Conservation (phyloP, 2,329 filamentous ascomycete genomes). For the Aspergillus texensis region DNA sequence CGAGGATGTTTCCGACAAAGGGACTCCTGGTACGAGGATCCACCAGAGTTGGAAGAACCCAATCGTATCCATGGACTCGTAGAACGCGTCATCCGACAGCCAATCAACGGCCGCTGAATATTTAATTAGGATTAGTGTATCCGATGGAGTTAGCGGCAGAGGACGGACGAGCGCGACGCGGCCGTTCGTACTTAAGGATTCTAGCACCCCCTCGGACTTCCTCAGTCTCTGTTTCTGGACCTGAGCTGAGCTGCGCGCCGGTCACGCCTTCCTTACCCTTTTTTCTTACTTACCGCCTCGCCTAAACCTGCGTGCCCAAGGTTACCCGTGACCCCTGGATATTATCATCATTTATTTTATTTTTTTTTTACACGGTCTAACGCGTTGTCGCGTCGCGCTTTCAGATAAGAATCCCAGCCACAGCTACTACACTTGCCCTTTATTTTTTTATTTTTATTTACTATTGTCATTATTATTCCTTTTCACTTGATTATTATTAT, state of each 20-base stretch:
- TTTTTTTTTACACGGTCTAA: constrained; percentile 16
- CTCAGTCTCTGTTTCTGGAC: constrained; percentile 42
- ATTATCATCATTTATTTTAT: constrained; percentile 8
- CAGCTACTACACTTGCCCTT: constrained; percentile 21
- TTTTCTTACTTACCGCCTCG: constrained; percentile 20
- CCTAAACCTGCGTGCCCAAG: constrained; percentile 7
- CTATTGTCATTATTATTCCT: constrained; percentile 12
- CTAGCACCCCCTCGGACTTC: constrained; percentile 43
- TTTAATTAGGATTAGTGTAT: constrained; percentile 36
- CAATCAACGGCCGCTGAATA: constrained; percentile 36
- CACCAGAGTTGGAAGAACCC: constrained; percentile 19
- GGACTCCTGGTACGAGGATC: constrained; percentile 27
- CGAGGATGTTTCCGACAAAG: constrained; percentile 26
- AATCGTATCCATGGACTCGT: constrained; percentile 25
- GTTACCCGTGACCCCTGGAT: constrained; percentile 7
- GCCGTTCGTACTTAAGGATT: constrained; percentile 46
- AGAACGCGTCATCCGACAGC: constrained; percentile 29
- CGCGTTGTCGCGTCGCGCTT: constrained; percentile 28
- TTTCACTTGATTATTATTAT: constrained; percentile 12
- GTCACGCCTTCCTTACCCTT: constrained; percentile 25
- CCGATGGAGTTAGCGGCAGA: constrained; percentile 42
- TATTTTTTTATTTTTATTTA: constrained; percentile 12
- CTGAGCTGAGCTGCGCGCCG: constrained; percentile 31
- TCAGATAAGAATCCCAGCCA: constrained; percentile 22
- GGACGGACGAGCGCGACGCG: constrained; percentile 35